Percentiles rank a stretch among this genome's conserved stretches.
Evolutionary conservation across 257 asterid genomes (phyloP).

Genomic region (Petunia secreta): DNA sequence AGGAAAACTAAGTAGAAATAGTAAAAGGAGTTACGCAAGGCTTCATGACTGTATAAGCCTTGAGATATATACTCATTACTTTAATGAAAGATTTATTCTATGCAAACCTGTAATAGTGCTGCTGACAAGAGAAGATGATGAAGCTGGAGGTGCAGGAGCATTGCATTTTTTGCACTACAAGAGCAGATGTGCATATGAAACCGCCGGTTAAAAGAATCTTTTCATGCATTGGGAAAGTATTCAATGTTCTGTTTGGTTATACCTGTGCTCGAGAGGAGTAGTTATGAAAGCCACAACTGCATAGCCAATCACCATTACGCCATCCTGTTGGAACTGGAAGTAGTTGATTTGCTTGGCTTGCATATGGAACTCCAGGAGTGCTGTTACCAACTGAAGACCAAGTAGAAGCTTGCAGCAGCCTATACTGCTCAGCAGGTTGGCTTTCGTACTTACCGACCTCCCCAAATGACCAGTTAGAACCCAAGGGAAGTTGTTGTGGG

Average conservation of each 20-base stretch:
- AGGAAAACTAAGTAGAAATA: too few relatives aligned
- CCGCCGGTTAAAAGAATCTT: not conserved
- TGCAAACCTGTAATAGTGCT: conserved; percentile 62
- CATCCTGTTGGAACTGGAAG: conserved; percentile 66
- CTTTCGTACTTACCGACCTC: conserved; percentile 53
- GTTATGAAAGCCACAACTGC: conserved; percentile 89
- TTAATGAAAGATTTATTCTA: not conserved
- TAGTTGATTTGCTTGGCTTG: conserved; percentile 48
- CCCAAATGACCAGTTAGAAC: conserved; percentile 63
- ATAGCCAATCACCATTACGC: conserved; percentile 94
- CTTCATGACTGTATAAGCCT: not conserved
- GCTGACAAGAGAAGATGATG: conserved; percentile 59
- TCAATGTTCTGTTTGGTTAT: conserved; percentile 21
- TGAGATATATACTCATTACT: conserved; percentile 8
- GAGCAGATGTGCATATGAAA: conserved; percentile 37
- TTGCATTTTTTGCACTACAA: conserved; percentile 88
- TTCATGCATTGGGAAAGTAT: conserved; percentile 21
- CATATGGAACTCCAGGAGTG: conserved; percentile 52
- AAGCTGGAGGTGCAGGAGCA: conserved; percentile 55
- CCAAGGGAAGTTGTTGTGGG: conserved; percentile 61
- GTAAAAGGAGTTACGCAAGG: too few relatives aligned
- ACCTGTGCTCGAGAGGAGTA: conserved; percentile 85
- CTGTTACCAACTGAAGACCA: conserved; percentile 53
- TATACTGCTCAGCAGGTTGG: conserved; percentile 49
- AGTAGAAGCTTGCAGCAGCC: conserved; percentile 55